Conservation (phyloP, 139 green algal genomes). For the Chlorella sp. region DNA sequence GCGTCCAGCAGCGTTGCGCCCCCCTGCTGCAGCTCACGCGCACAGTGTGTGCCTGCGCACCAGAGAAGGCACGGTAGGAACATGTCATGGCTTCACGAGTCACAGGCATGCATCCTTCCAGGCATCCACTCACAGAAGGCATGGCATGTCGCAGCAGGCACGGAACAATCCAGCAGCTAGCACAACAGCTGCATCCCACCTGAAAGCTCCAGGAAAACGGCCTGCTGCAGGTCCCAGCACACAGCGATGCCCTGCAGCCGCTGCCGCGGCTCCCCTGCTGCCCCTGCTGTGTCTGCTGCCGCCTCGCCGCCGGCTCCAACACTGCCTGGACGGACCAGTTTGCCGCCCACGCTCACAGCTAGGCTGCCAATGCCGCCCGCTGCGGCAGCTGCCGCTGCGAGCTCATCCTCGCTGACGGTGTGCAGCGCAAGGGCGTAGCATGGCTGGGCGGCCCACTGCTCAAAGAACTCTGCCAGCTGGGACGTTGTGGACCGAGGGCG, state of each 20-base stretch:
- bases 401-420: background rate
- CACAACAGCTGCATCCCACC: no score
- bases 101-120: no score
- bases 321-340: background rate
- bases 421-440: constrained; percentile 20
- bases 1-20: constrained; percentile 11
- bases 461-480: constrained; percentile 32
- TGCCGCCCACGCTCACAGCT: no score
- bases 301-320: background rate
- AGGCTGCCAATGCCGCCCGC: background rate
- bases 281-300: background rate
- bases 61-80: no score
- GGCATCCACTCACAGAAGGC: no score
- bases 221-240: constrained; percentile 33
- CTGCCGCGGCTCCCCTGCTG: background rate
- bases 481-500: background rate
- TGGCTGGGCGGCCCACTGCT: constrained; percentile 13
- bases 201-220: constrained; percentile 32
- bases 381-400: background rate
- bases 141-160: no score
- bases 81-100: no score
- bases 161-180: no score
- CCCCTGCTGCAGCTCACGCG: background rate
- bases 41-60: background rate
- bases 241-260: constrained; percentile 38